These are phyloP conservation scores for Plasmodium sp. DNA, from an alignment of 169 alveolate genomes.

Conservation along the genomic window DNA sequence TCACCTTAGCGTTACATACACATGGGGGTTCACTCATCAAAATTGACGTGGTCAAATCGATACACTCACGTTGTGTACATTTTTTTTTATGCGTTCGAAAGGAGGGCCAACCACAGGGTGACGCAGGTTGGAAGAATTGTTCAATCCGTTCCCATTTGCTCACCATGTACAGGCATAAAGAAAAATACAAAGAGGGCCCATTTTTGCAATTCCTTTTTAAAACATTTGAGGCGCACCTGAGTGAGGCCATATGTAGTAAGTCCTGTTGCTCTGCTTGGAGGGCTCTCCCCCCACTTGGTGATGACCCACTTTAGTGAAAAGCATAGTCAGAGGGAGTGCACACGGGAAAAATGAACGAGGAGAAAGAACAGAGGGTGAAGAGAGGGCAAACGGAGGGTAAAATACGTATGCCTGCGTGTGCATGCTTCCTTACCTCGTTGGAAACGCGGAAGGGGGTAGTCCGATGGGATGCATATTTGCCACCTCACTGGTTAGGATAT, in stretches of 20 bases:
- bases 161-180: not conserved
- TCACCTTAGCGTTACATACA: not conserved
- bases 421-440: not conserved
- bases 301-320: not conserved
- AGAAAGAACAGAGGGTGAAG: not conserved
- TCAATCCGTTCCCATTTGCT: not conserved
- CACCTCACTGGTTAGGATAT: not conserved
- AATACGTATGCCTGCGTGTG: not conserved
- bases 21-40: not conserved
- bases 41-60: not conserved
- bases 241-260: not conserved
- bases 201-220: not conserved
- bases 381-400: not conserved
- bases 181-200: not conserved
- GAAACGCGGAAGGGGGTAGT: not conserved
- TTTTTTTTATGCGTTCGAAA: not conserved
- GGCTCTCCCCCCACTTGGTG: not conserved
- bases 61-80: not conserved
- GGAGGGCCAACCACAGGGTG: not conserved
- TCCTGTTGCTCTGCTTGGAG: not conserved
- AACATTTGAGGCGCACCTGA: not conserved
- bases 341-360: not conserved
- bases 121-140: not conserved
- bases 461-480: not conserved
- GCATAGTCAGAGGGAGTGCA: not conserved